Percentiles rank a stretch among this genome's conserved stretches.
Evolutionary conservation across 495 filamentous ascomycete genomes (phyloP).

Genomic region (Xylaria longipes): DNA sequence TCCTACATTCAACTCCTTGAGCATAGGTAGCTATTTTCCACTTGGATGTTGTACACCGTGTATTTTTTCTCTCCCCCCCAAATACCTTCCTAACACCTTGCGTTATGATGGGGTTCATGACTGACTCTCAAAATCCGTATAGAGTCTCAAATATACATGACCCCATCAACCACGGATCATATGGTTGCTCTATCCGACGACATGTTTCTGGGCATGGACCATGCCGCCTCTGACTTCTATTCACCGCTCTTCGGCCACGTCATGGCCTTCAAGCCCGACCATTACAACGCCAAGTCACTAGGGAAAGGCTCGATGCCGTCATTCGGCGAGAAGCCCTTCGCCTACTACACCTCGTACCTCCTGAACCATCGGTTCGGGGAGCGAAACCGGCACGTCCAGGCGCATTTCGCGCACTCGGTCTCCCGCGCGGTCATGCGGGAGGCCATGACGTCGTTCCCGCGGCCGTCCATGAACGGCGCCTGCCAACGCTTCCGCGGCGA

Average conservation of each 20-base stretch:
- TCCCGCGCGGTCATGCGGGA: constrained; percentile 47
- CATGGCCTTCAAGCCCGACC: constrained; percentile 50
- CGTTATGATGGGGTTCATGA: not conserved
- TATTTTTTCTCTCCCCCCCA: not conserved
- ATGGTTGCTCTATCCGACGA: constrained; percentile 53
- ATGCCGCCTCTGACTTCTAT: constrained; percentile 51
- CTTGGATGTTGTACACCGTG: not conserved
- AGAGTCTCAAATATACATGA: constrained; percentile 51
- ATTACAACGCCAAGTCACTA: constrained; percentile 47
- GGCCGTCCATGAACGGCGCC: constrained; percentile 46
- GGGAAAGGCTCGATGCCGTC: constrained; percentile 41
- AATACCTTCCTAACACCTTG: not conserved
- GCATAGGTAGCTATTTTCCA: not conserved
- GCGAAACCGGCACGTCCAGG: constrained; percentile 52
- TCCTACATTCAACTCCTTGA: constrained; percentile 51
- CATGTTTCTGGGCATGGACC: constrained; percentile 50
- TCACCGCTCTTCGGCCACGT: constrained; percentile 51
- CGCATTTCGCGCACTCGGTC: constrained; percentile 51
- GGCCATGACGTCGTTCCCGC: constrained; percentile 49
- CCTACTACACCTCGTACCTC: constrained; percentile 54
- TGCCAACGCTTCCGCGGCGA: constrained; percentile 52
- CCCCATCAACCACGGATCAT: constrained; percentile 39
- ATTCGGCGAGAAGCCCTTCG: constrained; percentile 53
- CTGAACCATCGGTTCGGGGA: constrained; percentile 51
- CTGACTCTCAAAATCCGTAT: constrained; percentile 37